Evolutionary conservation across 441 rosid species (phyloP).

Genomic region (Gossypium schwendimanii): DNA sequence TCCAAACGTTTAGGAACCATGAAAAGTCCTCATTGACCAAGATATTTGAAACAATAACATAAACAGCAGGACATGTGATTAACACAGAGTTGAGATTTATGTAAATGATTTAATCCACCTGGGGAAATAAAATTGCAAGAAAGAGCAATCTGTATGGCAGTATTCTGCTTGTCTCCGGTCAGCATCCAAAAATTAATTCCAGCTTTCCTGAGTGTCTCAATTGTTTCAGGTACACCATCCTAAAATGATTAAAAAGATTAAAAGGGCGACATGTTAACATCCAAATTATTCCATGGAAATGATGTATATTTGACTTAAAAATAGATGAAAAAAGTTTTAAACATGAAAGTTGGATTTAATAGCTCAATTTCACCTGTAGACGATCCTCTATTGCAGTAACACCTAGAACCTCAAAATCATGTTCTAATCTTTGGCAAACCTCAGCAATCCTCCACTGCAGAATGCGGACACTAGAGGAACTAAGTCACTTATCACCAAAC

Average conservation of each 20-base stretch:
- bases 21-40: conserved; percentile 1
- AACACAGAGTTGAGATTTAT: background rate
- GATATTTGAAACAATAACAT: background rate
- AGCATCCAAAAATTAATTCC: conserved; percentile 86
- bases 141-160: conserved; percentile 75
- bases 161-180: conserved; percentile 76
- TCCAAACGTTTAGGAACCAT: conserved; percentile 4
- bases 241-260: conserved; percentile 17
- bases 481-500: conserved; percentile 18
- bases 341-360: conserved; percentile 15
- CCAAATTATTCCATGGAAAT: background rate
- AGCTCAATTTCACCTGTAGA: conserved; percentile 57
- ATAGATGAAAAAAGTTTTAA: conserved; percentile 6
- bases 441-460: conserved; percentile 97
- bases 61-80: background rate
- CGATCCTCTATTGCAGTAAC: conserved; percentile 98
- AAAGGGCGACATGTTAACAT: background rate
- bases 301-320: background rate
- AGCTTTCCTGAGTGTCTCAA: conserved; percentile 65
- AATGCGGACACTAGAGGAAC: conserved; percentile 21
- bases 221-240: conserved; percentile 87
- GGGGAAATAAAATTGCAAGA: conserved; percentile 77
- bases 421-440: conserved; percentile 89
- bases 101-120: conserved; percentile 27
- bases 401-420: conserved; percentile 84